phyloP scores from a whole-genome alignment of 495 filamentous ascomycete species.

The Penicillium ochrochloron region DNA sequence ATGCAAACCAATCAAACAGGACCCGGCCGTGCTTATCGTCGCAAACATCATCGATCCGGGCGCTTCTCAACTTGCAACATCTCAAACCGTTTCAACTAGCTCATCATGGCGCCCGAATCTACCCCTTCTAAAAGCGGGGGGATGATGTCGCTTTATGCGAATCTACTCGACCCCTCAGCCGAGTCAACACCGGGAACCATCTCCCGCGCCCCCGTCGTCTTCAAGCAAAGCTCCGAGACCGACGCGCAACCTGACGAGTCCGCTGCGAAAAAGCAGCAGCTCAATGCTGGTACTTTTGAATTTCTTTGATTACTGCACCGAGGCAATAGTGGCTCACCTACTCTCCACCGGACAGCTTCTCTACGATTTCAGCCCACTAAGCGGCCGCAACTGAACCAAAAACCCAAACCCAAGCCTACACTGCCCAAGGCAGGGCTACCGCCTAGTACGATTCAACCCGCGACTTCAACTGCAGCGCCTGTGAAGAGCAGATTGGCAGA shows the following conservation, averaged over 20 bases:
- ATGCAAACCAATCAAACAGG: slow-evolving; percentile 1
- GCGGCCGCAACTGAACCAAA: slow-evolving; percentile 74
- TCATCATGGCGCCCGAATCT: slow-evolving; percentile 44
- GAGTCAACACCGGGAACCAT: slow-evolving; percentile 63
- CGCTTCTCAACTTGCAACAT: background rate
- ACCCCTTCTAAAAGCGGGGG: slow-evolving; percentile 40
- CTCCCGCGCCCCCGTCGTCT: slow-evolving; percentile 79
- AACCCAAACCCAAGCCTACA: slow-evolving; percentile 65
- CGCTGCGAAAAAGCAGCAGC: slow-evolving; percentile 68
- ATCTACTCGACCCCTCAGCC: slow-evolving; percentile 61
- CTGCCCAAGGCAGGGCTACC: slow-evolving; percentile 45
- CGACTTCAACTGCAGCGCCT: slow-evolving; percentile 31
- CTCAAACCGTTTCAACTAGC: background rate
- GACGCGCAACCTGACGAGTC: slow-evolving; percentile 57
- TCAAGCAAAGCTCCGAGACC: slow-evolving; percentile 59
- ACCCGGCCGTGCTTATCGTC: background rate
- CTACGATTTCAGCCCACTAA: slow-evolving; percentile 88
- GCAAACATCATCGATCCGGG: background rate
- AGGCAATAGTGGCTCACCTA: slow-evolving; percentile 54
- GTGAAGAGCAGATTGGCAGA: slow-evolving; percentile 77
- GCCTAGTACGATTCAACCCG: slow-evolving; percentile 32
- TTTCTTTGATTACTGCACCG: slow-evolving; percentile 26
- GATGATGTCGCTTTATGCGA: slow-evolving; percentile 65
- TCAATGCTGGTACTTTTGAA: slow-evolving; percentile 71
- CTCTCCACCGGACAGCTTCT: slow-evolving; percentile 57